Evolutionary conservation across 1,284 basidiomycete species (phyloP).

Genomic region (Bjerkandera adusta): DNA sequence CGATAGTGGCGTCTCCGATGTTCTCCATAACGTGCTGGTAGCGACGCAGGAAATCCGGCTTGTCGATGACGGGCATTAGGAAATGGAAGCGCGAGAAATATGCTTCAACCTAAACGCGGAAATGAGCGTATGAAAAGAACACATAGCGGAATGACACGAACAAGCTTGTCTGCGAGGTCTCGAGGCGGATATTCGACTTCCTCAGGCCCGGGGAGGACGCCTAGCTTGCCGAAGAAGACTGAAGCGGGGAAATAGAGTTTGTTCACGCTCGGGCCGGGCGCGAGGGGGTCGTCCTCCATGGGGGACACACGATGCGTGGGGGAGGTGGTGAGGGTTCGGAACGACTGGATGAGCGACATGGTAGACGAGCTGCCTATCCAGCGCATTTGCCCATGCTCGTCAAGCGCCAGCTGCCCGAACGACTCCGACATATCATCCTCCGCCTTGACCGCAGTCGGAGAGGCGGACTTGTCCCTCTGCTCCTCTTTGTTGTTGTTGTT

Average conservation of each 20-base stretch:
- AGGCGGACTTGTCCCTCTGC: conserved; percentile 33
- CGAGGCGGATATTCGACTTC: conserved; percentile 85
- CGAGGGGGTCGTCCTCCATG: conserved; percentile 76
- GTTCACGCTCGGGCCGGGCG: conserved; percentile 71
- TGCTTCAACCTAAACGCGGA: conserved; percentile 64
- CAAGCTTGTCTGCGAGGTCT: conserved; percentile 81
- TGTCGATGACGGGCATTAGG: conserved; percentile 81
- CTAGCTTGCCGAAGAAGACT: conserved; percentile 84
- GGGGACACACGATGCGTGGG: conserved; percentile 76
- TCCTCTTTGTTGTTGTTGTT: conserved; percentile 28
- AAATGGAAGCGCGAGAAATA: conserved; percentile 86
- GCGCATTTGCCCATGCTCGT: conserved; percentile 86
- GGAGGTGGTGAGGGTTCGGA: conserved; percentile 70
- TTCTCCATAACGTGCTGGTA: conserved; percentile 76
- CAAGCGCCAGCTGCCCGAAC: conserved; percentile 82
- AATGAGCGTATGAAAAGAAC: conserved; percentile 11
- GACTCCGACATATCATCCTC: conserved; percentile 75
- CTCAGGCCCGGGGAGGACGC: conserved; percentile 78
- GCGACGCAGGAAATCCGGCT: conserved; percentile 71
- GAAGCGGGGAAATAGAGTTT: conserved; percentile 88
- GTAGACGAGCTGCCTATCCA: conserved; percentile 93
- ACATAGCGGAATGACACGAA: conserved; percentile 31
- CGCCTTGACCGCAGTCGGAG: conserved; percentile 46
- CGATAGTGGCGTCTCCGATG: conserved; percentile 47
- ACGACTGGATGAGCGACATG: conserved; percentile 87